Base-by-base conservation (phyloP, 345 rosid species). In the Brassica nigra region DNA sequence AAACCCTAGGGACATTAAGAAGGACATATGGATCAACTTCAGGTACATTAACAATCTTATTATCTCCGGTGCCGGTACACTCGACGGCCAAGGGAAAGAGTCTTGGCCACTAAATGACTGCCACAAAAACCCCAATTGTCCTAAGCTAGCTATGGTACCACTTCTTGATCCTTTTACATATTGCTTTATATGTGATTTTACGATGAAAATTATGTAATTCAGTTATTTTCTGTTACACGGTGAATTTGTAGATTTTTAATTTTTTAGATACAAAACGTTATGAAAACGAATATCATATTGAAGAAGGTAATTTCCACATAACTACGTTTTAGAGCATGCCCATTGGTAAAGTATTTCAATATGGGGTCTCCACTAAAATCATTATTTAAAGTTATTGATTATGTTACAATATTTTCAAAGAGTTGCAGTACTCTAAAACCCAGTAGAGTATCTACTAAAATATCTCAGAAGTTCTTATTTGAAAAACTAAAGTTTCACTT, bases 51-150 rank as follows among this genome's bases (percentile, higher is more conserved):
- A 23, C 31, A 59, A 59, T 59, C 63, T 59, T 9, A 18, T 20
- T 20, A 57, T 57, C 62, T 57, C 62, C 11, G 62, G 62, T 57
- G 62, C 29, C 12, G 62, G 62, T 18, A 57, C 62, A 57, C 62
- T 57, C 62, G 29, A 57, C 12, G 62, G 62, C 29, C 62, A 57
- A 57, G 62, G 62, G 14, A 57, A 57, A 57, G 62, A 57, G 12
- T 57, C 62, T 57, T 57, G 62, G 62, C 62, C 62, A 20, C 62
- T 57, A 23, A 58, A 58, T 58, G 63, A 58, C 63, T 58, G 63
- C n/a, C 31, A 58, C 63, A 58, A 58, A 58, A 58, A 58, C 31
- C 9, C 63, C 63, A 58, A 58, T 58, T 58, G 63, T 58, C 63
- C 63, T 9, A 58, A 58, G 12, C 31, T 58, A 27, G 63, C 63